Conservation (phyloP, 2,329 filamentous ascomycete genomes). For the Ophiocordyceps camponoti-floridani region DNA sequence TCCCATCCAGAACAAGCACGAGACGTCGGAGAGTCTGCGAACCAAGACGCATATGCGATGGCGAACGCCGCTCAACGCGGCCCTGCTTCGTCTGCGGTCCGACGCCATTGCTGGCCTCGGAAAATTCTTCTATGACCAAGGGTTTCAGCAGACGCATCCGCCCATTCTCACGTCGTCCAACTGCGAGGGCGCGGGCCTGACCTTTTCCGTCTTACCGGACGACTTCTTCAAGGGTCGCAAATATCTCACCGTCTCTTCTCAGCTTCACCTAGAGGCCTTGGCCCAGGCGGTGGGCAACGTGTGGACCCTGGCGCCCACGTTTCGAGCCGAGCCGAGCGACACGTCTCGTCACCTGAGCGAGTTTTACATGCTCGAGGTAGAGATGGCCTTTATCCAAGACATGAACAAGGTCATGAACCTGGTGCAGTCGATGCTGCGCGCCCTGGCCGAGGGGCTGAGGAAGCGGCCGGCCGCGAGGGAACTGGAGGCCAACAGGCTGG, state of each 20-base stretch:
- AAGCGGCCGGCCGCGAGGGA: slow-evolving; percentile 25
- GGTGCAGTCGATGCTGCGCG: slow-evolving; percentile 61
- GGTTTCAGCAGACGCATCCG: slow-evolving; percentile 72
- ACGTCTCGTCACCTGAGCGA: slow-evolving; percentile 89
- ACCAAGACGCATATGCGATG: slow-evolving; percentile 74
- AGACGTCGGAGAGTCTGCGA: slow-evolving; percentile 74
- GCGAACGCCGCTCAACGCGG: slow-evolving; percentile 63
- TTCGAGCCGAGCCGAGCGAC: slow-evolving; percentile 84
- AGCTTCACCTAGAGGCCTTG: slow-evolving; percentile 85
- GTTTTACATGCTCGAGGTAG: slow-evolving; percentile 96
- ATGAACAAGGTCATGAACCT: slow-evolving; percentile 58
- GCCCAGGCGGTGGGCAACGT: slow-evolving; percentile 78
- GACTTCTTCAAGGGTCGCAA: slow-evolving; percentile 73
- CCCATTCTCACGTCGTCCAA: slow-evolving; percentile 93
- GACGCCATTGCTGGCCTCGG: slow-evolving; percentile 56
- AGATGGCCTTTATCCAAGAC: slow-evolving; percentile 60
- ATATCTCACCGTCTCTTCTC: slow-evolving; percentile 87
- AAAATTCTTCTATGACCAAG: slow-evolving; percentile 52
- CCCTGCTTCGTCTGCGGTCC: slow-evolving; percentile 68
- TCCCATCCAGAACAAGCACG: slow-evolving; percentile 93
- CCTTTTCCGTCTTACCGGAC: slow-evolving; percentile 53
- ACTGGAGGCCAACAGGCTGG: slow-evolving; percentile 17
- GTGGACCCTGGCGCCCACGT: slow-evolving; percentile 87
- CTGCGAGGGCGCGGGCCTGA: slow-evolving; percentile 90
- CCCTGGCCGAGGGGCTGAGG: slow-evolving; percentile 21